Percentiles rank a stretch among this genome's conserved stretches.
Evolutionary conservation across 257 asterid species (phyloP).

Genomic region (Solanum virginianum): DNA sequence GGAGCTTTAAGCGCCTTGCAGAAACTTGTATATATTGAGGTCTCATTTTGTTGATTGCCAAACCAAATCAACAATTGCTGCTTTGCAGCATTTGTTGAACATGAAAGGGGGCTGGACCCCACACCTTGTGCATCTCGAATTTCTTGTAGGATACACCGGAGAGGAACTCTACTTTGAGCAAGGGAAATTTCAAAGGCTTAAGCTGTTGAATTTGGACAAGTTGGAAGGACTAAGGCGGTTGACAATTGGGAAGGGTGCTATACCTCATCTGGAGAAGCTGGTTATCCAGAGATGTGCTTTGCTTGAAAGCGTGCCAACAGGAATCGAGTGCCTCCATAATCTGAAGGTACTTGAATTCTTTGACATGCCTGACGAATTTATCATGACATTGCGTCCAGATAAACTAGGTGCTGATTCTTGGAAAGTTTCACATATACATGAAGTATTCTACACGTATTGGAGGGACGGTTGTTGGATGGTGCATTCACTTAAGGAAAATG

Average conservation of each 20-base stretch:
- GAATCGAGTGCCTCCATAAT: slow-evolving; percentile 6
- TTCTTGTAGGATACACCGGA: slow-evolving; percentile 8
- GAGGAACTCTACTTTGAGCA: slow-evolving; percentile 6
- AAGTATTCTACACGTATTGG: neutral
- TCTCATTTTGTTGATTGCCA: no score
- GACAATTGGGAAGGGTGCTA: slow-evolving; percentile 5
- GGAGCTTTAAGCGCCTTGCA: slow-evolving; percentile 12
- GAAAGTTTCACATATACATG: neutral
- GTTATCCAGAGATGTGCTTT: neutral
- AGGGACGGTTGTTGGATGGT: neutral
- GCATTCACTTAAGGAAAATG: neutral
- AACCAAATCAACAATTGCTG: no score
- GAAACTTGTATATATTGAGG: slow-evolving; percentile 12
- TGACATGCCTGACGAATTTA: slow-evolving; percentile 5
- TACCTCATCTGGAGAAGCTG: slow-evolving; percentile 6
- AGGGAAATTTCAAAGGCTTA: slow-evolving; percentile 3
- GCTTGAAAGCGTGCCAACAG: slow-evolving; percentile 1
- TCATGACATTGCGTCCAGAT: neutral
- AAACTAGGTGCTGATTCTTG: neutral
- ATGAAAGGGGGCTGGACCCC: no score
- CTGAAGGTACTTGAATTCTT: slow-evolving; percentile 4
- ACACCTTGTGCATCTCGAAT: slow-evolving; percentile 17
- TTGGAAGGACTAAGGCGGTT: neutral
- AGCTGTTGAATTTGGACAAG: neutral
- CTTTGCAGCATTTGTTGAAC: no score